These are phyloP conservation scores for Hygrophila difformis DNA, from an alignment of 257 asterid genomes.

Conservation along the genomic window DNA sequence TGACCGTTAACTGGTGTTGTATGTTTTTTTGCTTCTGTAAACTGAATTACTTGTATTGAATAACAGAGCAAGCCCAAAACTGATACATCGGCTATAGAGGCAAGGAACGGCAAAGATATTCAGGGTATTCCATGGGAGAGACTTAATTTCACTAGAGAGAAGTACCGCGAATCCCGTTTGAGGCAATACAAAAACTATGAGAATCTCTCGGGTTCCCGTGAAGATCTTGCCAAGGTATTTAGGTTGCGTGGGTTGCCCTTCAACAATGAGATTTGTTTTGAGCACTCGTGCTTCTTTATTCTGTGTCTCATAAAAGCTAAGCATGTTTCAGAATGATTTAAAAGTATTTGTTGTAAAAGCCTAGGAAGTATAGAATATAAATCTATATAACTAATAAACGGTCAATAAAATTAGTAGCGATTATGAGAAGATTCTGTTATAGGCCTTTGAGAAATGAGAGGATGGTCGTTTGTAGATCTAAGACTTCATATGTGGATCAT, in stretches of 20 bases:
- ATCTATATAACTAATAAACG: no score
- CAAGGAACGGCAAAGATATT: constrained; percentile 82
- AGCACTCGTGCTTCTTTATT: not conserved
- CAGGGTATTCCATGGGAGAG: constrained; percentile 99
- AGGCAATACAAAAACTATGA: constrained; percentile 80
- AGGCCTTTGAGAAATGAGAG: no score
- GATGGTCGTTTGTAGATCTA: no score
- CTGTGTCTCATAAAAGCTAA: no score
- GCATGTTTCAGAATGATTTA: no score
- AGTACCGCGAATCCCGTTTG: constrained; percentile 69
- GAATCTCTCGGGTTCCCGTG: constrained; percentile 39
- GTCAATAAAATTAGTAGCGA: no score
- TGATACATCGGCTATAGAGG: constrained; percentile 79
- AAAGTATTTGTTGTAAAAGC: no score
- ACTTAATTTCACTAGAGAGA: constrained; percentile 61
- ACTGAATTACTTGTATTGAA: no score
- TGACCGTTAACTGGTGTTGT: not conserved
- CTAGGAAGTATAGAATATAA: no score
- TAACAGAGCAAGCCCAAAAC: constrained; percentile 42
- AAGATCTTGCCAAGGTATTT: constrained; percentile 53
- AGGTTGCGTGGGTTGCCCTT: not conserved
- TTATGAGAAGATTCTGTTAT: no score
- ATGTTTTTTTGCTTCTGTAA: not conserved
- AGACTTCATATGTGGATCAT: no score
- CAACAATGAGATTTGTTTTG: not conserved